phyloP scores from a whole-genome alignment of 371 early-diverging fungal genomes.

The Mucor mucedo region DNA sequence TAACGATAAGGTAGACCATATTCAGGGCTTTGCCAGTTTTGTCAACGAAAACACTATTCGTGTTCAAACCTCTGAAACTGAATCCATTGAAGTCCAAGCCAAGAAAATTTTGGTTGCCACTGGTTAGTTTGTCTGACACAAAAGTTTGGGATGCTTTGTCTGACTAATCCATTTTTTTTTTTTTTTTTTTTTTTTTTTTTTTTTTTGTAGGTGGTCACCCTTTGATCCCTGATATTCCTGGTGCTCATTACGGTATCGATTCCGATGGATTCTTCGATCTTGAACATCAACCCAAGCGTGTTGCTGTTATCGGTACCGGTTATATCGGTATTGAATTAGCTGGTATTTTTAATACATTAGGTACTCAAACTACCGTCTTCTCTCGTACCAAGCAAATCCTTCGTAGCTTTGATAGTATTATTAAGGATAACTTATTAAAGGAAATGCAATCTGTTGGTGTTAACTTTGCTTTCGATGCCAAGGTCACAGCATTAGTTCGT shows the following conservation, averaged over 20 bases:
- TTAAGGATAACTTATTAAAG: constrained; percentile 81
- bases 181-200: constrained; percentile 2
- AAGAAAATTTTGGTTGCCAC: constrained; percentile 91
- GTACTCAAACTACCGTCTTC: constrained; percentile 87
- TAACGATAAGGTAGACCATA: constrained; percentile 85
- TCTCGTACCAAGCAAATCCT: constrained; percentile 88
- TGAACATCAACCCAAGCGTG: constrained; percentile 88
- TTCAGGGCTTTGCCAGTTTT: constrained; percentile 88
- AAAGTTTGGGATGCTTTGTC: background rate
- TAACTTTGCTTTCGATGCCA: constrained; percentile 72
- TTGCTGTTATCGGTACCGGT: constrained; percentile 87
- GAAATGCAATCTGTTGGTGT: constrained; percentile 78
- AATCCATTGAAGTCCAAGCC: constrained; percentile 63
- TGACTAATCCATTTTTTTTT: background rate
- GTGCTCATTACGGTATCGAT: constrained; percentile 87
- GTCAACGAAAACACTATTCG: constrained; percentile 74
- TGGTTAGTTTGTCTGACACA: constrained; percentile 43
- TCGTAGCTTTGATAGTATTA: constrained; percentile 89
- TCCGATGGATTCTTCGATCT: constrained; percentile 98
- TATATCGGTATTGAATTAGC: constrained; percentile 98
- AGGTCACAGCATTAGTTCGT: constrained; percentile 56
- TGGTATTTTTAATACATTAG: constrained; percentile 90
- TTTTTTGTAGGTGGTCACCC: constrained; percentile 70
- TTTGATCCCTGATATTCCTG: constrained; percentile 76
- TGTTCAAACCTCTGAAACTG: constrained; percentile 58